Conservation (phyloP, 140 eudicot genomes). For the Anethum foeniculum region DNA sequence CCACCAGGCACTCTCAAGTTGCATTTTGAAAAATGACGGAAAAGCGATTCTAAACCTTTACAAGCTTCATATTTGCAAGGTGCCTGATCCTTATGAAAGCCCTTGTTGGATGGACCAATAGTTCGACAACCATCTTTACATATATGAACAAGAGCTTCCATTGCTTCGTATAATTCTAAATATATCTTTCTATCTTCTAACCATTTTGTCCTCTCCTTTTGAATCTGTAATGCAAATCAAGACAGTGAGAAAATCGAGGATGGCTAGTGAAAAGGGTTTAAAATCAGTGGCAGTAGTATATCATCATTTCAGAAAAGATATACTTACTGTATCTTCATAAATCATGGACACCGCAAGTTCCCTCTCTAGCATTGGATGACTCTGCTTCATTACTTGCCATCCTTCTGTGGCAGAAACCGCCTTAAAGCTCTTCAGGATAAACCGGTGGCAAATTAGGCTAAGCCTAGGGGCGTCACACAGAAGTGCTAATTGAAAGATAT, state of each 20-base stretch:
- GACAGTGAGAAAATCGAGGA: slow-evolving; percentile 2
- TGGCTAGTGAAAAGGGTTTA: background rate
- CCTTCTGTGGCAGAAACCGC: slow-evolving; percentile 58
- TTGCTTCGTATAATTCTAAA: slow-evolving; percentile 70
- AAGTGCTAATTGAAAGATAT: slow-evolving; percentile 79
- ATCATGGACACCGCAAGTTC: slow-evolving; percentile 38
- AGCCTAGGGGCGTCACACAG: slow-evolving; percentile 92
- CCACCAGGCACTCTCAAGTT: slow-evolving; percentile 79
- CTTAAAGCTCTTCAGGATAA: slow-evolving; percentile 53
- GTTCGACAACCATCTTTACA: slow-evolving; percentile 85
- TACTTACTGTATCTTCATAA: slow-evolving; percentile 55
- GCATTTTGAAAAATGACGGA: slow-evolving; percentile 88
- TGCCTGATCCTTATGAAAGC: slow-evolving; percentile 33
- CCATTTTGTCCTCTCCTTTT: slow-evolving; percentile 47
- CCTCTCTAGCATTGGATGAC: slow-evolving; percentile 77
- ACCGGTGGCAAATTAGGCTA: slow-evolving; percentile 64
- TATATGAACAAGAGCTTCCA: slow-evolving; percentile 97
- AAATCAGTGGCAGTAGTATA: background rate
- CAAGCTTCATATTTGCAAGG: slow-evolving; percentile 74
- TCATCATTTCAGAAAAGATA: background rate
- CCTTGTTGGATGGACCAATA: slow-evolving; percentile 71
- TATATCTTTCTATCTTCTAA: slow-evolving; percentile 53
- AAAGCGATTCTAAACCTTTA: slow-evolving; percentile 66
- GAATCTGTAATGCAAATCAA: slow-evolving; percentile 34
- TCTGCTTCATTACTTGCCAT: slow-evolving; percentile 79